Base-by-base conservation (phyloP, 2,329 filamentous ascomycete genomes). In the Claviceps cyperi region DNA sequence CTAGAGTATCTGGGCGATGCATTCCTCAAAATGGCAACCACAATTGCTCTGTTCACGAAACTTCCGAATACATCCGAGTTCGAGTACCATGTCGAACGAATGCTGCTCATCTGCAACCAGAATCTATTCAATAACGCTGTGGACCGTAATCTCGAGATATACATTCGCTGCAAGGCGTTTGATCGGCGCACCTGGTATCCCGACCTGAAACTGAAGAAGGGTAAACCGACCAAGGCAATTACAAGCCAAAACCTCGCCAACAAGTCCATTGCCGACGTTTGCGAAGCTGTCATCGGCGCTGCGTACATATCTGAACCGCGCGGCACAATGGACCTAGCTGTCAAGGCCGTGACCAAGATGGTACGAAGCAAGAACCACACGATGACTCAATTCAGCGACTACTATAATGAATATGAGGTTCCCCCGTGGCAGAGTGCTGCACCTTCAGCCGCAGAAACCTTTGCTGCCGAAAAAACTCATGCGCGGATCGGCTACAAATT, bases 21-120 rank as follows among this genome's bases (percentile, higher is more conserved):
- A 36, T 95, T 96, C 59, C 73, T 98, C 52, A 98, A 98, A 66
- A 91, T 96, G 82, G 87, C 86, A 11, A 96, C 91, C 0, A 91
- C 90, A 0, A 89, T 98, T 49, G 82, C 89, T 0, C 72, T 94
- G 0, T 97, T 85, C 61, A 83, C 84, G 1, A 75, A 81, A 28
- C 80, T 85, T 19, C 87, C 88, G 0, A 77, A 85, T 46, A 80
- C 84, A 53, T 80, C 88, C 55, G 92, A 98, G 60, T 94, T 83
- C 46, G 81, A 86, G 50, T 92, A 86, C 57, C 92, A 98, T 60
- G 86, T 94, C 7, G 83, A 88, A 57, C 82, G 92, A 15, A 97
- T 97, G 91, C 62, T 84, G 19, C 76, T 97, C 58, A 76, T 97
- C 15, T 95, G 88, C 75, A 98, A 98, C 65, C 78, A 83, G 56